Percentiles rank a stretch among this genome's conserved stretches.
Evolutionary conservation across 2,329 filamentous ascomycete species (phyloP).

Genomic region (Cercospora janseana): DNA sequence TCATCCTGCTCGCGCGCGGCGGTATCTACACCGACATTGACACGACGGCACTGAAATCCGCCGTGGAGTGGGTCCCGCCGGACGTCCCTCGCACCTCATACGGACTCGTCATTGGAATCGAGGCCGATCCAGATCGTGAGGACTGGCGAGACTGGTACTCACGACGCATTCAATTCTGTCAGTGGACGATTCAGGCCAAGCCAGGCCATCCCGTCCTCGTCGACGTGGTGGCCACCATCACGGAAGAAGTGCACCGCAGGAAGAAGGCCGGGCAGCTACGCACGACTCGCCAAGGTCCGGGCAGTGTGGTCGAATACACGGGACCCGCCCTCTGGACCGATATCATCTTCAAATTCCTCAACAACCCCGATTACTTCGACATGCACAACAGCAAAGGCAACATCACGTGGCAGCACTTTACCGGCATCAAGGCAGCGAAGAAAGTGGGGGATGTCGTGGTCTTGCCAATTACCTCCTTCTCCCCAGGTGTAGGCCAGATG

Average conservation of each 20-base stretch:
- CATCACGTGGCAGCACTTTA: constrained; percentile 86
- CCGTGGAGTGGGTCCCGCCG: constrained; percentile 80
- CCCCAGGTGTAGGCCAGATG: constrained; percentile 91
- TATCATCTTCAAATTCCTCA: constrained; percentile 86
- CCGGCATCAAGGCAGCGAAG: constrained; percentile 76
- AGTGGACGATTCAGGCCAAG: constrained; percentile 98
- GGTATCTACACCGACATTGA: constrained; percentile 83
- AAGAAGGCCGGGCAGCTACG: constrained; percentile 66
- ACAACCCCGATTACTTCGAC: constrained; percentile 84
- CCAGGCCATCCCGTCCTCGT: constrained; percentile 88
- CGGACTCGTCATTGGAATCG: constrained; percentile 88
- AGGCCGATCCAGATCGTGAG: constrained; percentile 87
- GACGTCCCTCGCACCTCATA: constrained; percentile 73
- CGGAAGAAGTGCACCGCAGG: constrained; percentile 71
- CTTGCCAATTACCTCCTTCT: constrained; percentile 94
- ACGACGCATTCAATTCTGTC: constrained; percentile 93
- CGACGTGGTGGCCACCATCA: constrained; percentile 83
- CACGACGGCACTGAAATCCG: constrained; percentile 78
- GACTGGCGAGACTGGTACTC: constrained; percentile 98
- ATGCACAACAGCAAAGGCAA: constrained; percentile 67
- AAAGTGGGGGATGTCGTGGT: constrained; percentile 92
- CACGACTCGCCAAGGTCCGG: constrained; percentile 51
- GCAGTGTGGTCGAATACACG: constrained; percentile 83
- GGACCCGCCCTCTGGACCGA: constrained; percentile 96
- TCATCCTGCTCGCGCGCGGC: constrained; percentile 71